phyloP scores from a whole-genome alignment of 305 asterid genomes.

The Solanum aculeatissimum region DNA sequence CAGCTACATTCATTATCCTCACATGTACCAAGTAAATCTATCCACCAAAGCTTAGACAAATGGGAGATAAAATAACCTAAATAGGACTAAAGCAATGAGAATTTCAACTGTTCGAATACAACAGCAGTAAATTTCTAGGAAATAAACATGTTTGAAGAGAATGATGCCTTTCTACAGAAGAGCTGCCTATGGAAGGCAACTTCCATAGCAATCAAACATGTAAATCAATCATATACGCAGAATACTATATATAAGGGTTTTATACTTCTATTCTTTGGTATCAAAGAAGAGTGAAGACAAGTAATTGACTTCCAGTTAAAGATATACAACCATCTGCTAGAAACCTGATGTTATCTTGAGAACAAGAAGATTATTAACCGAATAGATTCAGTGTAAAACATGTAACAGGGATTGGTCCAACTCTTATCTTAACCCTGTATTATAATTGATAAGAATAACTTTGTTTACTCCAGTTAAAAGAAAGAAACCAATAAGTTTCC shows the following conservation, averaged over 20 bases:
- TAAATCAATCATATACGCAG: background rate
- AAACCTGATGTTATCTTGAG: background rate
- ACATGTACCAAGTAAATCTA: background rate
- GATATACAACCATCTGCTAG: background rate
- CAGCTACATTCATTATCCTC: background rate
- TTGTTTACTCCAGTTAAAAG: background rate
- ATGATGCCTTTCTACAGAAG: background rate
- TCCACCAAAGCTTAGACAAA: background rate
- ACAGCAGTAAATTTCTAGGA: background rate
- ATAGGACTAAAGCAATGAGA: background rate
- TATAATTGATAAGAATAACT: background rate
- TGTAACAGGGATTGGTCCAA: background rate
- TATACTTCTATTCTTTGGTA: background rate
- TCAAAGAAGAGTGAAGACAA: background rate
- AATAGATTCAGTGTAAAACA: background rate
- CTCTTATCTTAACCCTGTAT: background rate
- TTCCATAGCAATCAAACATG: background rate
- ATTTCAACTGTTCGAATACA: background rate
- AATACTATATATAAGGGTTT: background rate
- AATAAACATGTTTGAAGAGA: background rate
- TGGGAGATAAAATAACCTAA: background rate
- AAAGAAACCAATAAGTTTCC: background rate
- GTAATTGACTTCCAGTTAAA: background rate
- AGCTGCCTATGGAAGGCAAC: background rate
- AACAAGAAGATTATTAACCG: background rate